Percentiles rank a stretch among this genome's conserved stretches.
Conservation (phyloP, 768 basidiomycete species). For the Infundibulicybe gibba region DNA sequence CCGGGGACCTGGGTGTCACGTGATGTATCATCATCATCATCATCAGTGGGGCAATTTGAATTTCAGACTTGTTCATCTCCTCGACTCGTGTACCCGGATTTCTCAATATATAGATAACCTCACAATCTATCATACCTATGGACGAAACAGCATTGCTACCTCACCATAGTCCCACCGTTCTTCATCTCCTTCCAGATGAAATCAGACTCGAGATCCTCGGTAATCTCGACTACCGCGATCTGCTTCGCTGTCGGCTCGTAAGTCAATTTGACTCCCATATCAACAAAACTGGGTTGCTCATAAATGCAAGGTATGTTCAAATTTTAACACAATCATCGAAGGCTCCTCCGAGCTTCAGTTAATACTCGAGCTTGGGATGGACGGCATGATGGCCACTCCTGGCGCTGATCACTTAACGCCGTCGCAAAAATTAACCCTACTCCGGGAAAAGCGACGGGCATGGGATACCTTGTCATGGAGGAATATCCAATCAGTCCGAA, state of each 20-base stretch:
- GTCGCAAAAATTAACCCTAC: conserved; percentile 13
- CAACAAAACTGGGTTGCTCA: too few species aligned
- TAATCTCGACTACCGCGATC: neutral
- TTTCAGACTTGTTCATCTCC: too few species aligned
- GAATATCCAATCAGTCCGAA: conserved; percentile 1
- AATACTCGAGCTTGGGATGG: conserved; percentile 30
- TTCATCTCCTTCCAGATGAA: too few species aligned
- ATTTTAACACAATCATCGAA: conserved; percentile 14
- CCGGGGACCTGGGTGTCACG: too few species aligned
- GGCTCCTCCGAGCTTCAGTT: conserved; percentile 30
- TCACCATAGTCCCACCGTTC: too few species aligned
- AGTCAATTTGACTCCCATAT: too few species aligned
- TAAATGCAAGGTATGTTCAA: conserved; percentile 25
- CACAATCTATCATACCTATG: too few species aligned
- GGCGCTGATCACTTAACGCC: conserved; percentile 3
- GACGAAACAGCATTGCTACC: too few species aligned
- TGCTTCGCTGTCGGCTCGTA: neutral
- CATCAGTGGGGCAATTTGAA: too few species aligned
- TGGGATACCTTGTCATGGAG: conserved; percentile 21
- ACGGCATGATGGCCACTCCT: conserved; percentile 27
- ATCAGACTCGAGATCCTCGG: neutral
- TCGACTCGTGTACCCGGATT: too few species aligned
- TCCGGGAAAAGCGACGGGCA: conserved; percentile 15
- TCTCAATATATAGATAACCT: too few species aligned
- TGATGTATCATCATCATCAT: too few species aligned